Conservation (phyloP, 768 basidiomycete species). For the Agaricus subrufescens region DNA sequence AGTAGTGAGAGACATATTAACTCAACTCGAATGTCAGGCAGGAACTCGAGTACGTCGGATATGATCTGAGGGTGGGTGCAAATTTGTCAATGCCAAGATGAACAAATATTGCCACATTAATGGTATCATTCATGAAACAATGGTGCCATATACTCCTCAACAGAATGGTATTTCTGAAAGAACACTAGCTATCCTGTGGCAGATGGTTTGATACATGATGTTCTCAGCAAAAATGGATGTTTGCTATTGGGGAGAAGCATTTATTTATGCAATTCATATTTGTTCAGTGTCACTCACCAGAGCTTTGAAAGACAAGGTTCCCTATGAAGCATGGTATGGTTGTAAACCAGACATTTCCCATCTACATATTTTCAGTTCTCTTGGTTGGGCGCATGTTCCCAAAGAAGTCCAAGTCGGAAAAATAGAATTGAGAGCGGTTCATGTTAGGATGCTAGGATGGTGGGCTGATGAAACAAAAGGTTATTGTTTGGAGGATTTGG, state of each 20-base stretch:
- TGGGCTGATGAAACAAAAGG: constrained; percentile 4
- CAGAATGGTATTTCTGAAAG: constrained; percentile 38
- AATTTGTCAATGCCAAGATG: constrained; percentile 22
- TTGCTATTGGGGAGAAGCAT: constrained; percentile 17
- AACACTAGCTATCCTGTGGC: constrained; percentile 28
- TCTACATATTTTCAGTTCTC: constrained; percentile 31
- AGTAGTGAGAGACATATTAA: constrained; percentile 20
- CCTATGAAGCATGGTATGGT: constrained; percentile 16
- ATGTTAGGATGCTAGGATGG: neutral
- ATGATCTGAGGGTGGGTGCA: constrained; percentile 24
- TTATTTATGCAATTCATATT: constrained; percentile 17
- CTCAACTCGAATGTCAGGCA: constrained; percentile 14
- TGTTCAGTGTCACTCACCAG: constrained; percentile 18
- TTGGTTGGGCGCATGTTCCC: constrained; percentile 6
- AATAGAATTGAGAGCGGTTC: constrained; percentile 6
- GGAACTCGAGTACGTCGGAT: constrained; percentile 11
- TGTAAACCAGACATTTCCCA: constrained; percentile 20
- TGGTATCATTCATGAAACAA: constrained; percentile 26
- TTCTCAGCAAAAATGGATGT: neutral
- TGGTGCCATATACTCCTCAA: constrained; percentile 29
- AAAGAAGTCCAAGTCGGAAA: constrained; percentile 11
- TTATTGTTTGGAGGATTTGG: neutral
- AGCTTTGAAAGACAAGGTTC: constrained; percentile 16
- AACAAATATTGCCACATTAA: constrained; percentile 15
- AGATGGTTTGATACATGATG: constrained; percentile 27